A percentile compares a stretch with the other conserved stretches of the same genome.
Evolutionary conservation across 2,329 filamentous ascomycete species (phyloP).

Genomic region (Chrysosporium queenslandicum): DNA sequence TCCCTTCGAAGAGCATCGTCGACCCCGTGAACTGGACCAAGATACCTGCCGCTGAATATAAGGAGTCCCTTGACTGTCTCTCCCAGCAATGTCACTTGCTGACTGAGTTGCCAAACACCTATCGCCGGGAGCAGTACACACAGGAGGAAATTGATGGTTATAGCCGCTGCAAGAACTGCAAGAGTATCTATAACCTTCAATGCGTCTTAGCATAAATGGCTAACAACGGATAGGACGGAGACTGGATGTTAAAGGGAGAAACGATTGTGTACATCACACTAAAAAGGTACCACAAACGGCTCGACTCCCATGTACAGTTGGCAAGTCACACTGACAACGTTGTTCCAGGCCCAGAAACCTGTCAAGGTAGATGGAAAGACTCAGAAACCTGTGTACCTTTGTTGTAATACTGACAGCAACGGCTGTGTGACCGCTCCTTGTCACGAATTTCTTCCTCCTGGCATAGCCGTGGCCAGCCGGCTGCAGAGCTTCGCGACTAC

Average conservation of each 20-base stretch:
- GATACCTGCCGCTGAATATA: background rate
- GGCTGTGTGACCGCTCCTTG: conserved; percentile 6
- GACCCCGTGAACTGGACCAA: background rate
- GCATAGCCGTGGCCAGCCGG: background rate
- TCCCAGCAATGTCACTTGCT: conserved; percentile 3
- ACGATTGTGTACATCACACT: conserved; percentile 6
- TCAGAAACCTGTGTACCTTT: conserved; percentile 2
- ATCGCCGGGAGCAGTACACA: conserved; percentile 3
- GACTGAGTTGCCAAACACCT: conserved; percentile 1
- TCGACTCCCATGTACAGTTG: background rate
- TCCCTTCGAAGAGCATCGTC: background rate
- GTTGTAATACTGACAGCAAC: conserved; percentile 8
- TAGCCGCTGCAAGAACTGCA: conserved; percentile 10
- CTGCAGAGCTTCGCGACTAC: background rate
- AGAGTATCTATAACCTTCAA: background rate
- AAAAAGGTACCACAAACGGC: background rate
- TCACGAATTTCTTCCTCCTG: conserved; percentile 5
- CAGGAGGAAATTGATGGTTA: conserved; percentile 8
- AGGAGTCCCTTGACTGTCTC: background rate
- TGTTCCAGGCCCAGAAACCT: background rate
- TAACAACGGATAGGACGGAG: background rate
- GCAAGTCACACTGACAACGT: background rate
- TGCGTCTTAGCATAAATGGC: background rate
- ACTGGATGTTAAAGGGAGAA: background rate
- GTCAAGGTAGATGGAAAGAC: background rate